Percentiles rank a stretch among this genome's conserved stretches.
Conservation (phyloP, 257 asterid genomes). For the Penstemon newberryi region DNA sequence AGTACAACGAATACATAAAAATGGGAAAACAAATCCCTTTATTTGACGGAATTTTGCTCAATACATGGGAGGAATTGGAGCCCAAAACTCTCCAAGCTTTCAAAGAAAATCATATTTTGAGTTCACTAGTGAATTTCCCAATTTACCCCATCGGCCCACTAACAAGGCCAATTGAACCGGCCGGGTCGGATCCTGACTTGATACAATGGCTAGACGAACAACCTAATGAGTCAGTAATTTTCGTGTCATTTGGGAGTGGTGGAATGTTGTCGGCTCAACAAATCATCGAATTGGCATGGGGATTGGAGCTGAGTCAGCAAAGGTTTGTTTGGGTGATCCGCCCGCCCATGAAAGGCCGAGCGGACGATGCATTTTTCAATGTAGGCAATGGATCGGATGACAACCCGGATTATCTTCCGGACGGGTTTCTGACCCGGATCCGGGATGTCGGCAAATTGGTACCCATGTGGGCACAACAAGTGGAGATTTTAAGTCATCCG, state of each 20-base stretch:
- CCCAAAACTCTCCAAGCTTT: slow-evolving; percentile 49
- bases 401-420: slow-evolving; percentile 38
- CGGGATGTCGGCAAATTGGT: slow-evolving; percentile 36
- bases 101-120: slow-evolving; percentile 32
- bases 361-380: slow-evolving; percentile 48
- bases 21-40: slow-evolving; percentile 23
- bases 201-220: slow-evolving; percentile 57
- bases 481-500: slow-evolving; percentile 43
- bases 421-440: slow-evolving; percentile 44
- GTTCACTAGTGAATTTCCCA: slow-evolving; percentile 34
- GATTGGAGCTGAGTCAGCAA: slow-evolving; percentile 57
- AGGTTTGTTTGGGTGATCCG: slow-evolving; percentile 73
- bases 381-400: slow-evolving; percentile 21
- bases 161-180: slow-evolving; percentile 35
- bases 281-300: slow-evolving; percentile 57
- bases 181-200: neutral
- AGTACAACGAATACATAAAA: slow-evolving; percentile 40
- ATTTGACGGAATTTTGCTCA: slow-evolving; percentile 63
- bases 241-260: slow-evolving; percentile 74
- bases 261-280: slow-evolving; percentile 50
- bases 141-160: slow-evolving; percentile 68
- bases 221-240: slow-evolving; percentile 51
- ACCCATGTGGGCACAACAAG: slow-evolving; percentile 52
- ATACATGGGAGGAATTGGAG: slow-evolving; percentile 66
- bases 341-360: slow-evolving; percentile 36